Percentiles rank a stretch among this genome's conserved stretches.
These are phyloP conservation scores for Dictyostelium brefeldianum DNA, from an alignment of 78 protist genomes.

Conservation along the genomic window DNA sequence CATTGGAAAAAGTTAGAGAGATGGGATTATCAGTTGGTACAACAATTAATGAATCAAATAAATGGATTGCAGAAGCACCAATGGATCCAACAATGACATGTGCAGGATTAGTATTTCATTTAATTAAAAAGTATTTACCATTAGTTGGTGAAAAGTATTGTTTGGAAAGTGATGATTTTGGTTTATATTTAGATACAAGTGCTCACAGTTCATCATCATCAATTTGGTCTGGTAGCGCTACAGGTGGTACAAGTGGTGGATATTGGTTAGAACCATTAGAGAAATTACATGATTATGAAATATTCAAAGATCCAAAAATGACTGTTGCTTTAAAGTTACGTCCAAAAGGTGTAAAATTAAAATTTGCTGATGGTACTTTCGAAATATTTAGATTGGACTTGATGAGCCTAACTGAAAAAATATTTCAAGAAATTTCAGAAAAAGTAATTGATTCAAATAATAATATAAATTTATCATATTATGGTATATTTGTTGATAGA, in stretches of 20 bases:
- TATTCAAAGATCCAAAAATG: constrained; percentile 65
- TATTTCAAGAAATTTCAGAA: constrained; percentile 63
- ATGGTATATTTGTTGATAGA: constrained; percentile 68
- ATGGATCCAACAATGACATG: constrained; percentile 81
- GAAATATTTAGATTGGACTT: constrained; percentile 49
- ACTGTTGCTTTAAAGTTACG: constrained; percentile 3
- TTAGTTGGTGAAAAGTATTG: not conserved
- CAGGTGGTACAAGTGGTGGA: not conserved
- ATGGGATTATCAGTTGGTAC: constrained; percentile 20
- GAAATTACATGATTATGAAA: constrained; percentile 63
- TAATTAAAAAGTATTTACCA: constrained; percentile 43
- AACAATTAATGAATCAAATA: not conserved
- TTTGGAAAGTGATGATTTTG: constrained; percentile 74
- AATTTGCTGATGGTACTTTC: constrained; percentile 71
- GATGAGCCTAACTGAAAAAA: constrained; percentile 58
- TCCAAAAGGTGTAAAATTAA: constrained; percentile 54
- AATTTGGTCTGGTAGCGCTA: constrained; percentile 8
- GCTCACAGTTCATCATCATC: not conserved
- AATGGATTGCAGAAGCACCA: constrained; percentile 46
- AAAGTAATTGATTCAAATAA: constrained; percentile 66
- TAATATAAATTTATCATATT: constrained; percentile 40
- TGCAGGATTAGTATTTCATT: constrained; percentile 57
- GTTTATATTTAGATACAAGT: constrained; percentile 37
- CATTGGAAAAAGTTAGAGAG: constrained; percentile 37
- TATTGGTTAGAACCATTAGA: constrained; percentile 79